Evolutionary conservation across 108 stramenopile genomes (phyloP).

Genomic region (Fistulifera pelliculosa): DNA sequence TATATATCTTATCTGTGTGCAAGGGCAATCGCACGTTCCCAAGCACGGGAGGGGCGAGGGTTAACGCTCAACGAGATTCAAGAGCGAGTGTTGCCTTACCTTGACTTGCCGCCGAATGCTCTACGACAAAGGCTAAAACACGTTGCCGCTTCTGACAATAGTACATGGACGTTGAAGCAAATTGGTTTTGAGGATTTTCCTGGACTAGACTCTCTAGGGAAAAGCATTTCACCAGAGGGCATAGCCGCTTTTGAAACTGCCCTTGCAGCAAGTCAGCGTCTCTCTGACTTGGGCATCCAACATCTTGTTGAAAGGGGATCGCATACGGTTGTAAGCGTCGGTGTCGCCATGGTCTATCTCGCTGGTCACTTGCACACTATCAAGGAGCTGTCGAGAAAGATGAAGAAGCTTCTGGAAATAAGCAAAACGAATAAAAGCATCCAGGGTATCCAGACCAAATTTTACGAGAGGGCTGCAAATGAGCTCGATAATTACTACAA

Average conservation of each 20-base stretch:
- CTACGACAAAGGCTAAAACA: slow-evolving; percentile 65
- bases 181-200: slow-evolving; percentile 66
- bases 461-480: slow-evolving; percentile 53
- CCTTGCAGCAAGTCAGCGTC: slow-evolving; percentile 44
- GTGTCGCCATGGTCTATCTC: slow-evolving; percentile 60
- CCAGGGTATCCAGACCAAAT: slow-evolving; percentile 27
- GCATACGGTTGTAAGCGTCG: slow-evolving; percentile 51
- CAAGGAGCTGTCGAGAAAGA: slow-evolving; percentile 39
- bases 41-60: slow-evolving; percentile 40
- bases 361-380: slow-evolving; percentile 61
- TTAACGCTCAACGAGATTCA: slow-evolving; percentile 64
- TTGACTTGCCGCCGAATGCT: slow-evolving; percentile 35
- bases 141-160: slow-evolving; percentile 73
- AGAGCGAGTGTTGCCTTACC: slow-evolving; percentile 47
- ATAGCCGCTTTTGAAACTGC: slow-evolving; percentile 67
- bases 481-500: slow-evolving; percentile 55
- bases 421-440: slow-evolving; percentile 31
- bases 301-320: slow-evolving; percentile 46
- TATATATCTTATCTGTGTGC: slow-evolving; percentile 73
- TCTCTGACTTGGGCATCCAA: slow-evolving; percentile 71
- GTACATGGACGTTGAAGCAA: slow-evolving; percentile 59
- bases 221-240: slow-evolving; percentile 50
- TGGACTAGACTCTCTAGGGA: slow-evolving; percentile 65
- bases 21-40: slow-evolving; percentile 34
- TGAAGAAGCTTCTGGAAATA: slow-evolving; percentile 56